A percentile compares a stretch with the other conserved stretches of the same genome.
phyloP scores from a whole-genome alignment of 2,329 filamentous ascomycete species.

The Botrytis paeoniae region DNA sequence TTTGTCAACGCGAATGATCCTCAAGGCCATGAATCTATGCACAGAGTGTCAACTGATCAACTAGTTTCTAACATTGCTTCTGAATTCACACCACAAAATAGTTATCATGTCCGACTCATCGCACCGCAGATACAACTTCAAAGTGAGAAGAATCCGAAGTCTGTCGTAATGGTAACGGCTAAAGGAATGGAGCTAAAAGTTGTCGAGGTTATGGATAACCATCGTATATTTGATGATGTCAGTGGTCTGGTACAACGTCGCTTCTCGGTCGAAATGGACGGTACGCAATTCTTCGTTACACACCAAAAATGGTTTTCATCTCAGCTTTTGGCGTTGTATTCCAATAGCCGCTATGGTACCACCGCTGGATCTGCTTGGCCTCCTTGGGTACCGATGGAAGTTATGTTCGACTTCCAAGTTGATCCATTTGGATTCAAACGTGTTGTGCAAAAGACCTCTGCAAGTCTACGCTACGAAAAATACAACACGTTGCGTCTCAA shows the following conservation, averaged over 20 bases:
- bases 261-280: constrained; percentile 94
- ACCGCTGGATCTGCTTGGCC: constrained; percentile 86
- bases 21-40: constrained; percentile 39
- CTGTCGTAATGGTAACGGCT: constrained; percentile 92
- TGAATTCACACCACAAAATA: constrained; percentile 87
- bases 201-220: constrained; percentile 96
- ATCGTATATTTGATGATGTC: constrained; percentile 85
- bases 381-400: constrained; percentile 96
- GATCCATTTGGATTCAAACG: constrained; percentile 98
- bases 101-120: constrained; percentile 91
- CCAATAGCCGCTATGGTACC: constrained; percentile 88
- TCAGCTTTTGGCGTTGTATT: constrained; percentile 86
- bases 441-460: constrained; percentile 94
- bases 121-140: constrained; percentile 97
- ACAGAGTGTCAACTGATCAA: constrained; percentile 52
- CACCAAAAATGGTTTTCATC: constrained; percentile 87
- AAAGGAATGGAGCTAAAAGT: constrained; percentile 99
- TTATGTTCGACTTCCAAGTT: constrained; percentile 93
- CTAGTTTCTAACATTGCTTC: constrained; percentile 74
- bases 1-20: constrained; percentile 70
- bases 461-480: constrained; percentile 92
- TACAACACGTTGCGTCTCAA: constrained; percentile 96
- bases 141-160: constrained; percentile 95
- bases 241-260: constrained; percentile 93
- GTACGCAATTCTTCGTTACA: constrained; percentile 96